phyloP scores from a whole-genome alignment of 129 eudicot genomes.

The Helichrysum umbraculigerum region DNA sequence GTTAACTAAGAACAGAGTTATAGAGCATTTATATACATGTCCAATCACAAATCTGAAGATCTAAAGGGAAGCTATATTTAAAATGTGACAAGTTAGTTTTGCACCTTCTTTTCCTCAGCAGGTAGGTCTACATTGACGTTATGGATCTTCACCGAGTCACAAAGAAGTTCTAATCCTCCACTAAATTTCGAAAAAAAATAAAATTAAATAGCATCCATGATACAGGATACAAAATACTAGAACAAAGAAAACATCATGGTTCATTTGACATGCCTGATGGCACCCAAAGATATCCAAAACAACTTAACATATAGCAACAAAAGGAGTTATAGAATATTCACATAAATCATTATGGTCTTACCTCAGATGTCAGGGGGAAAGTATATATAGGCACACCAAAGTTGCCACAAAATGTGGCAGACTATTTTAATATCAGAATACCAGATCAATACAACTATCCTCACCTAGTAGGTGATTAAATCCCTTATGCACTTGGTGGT shows the following conservation, averaged over 20 bases:
- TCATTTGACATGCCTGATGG: background rate
- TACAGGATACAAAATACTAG: background rate
- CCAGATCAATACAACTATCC: background rate
- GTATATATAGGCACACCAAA: background rate
- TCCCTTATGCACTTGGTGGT: background rate
- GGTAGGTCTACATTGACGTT: slow-evolving; percentile 59
- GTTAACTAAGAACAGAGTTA: slow-evolving; percentile 51
- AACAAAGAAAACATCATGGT: background rate
- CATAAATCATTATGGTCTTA: background rate
- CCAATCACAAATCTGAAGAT: background rate
- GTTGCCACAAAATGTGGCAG: background rate
- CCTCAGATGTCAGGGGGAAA: background rate
- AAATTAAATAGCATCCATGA: slow-evolving; percentile 11
- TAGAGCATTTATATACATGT: background rate
- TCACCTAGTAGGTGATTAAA: background rate
- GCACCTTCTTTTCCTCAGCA: slow-evolving; percentile 63
- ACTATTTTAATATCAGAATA: background rate
- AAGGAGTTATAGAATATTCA: background rate
- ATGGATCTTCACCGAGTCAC: slow-evolving; percentile 85
- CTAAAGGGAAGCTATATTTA: background rate
- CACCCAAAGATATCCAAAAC: background rate
- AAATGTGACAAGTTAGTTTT: background rate
- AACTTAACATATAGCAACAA: background rate
- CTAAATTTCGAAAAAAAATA: slow-evolving; percentile 33
- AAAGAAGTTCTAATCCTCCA: slow-evolving; percentile 93